Base-by-base conservation (phyloP, 805 yeast genomes). In the Saccharomycopsis sp. region DNA sequence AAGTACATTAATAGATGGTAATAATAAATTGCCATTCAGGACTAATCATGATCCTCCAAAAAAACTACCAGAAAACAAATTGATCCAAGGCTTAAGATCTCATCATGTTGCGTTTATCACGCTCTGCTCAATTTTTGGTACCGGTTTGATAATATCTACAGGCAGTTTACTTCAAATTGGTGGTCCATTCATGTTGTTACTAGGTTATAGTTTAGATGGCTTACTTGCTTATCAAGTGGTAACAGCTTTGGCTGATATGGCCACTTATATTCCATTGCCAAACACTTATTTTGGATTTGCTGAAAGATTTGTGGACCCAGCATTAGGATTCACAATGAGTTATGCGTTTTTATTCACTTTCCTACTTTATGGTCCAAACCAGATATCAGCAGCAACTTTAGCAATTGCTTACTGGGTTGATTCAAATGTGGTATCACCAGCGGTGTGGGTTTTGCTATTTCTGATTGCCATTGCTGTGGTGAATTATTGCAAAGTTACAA, bases 211-310 rank as follows among this genome's bases (percentile, higher is more conserved):
- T 14, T 79, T 79, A 59, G 79, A 81, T 71, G 85, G 82, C 29
- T 59, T 81, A 1, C 56, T 83, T 38, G 85, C 79, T 0, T 79
- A 68, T 55, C 71, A 75, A 11, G 84, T 82, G 41, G 77, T 85
- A 17, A 88, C 81, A 58, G 74, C 84, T 3, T 65, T 83, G 47
- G 87, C 88, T 56, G 90, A 83, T 60, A 80, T 83, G 89, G 87
- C 88, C 38, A 81, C 89, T 4, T 80, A 72, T 53, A 79, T 82
- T 14, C 89, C 89, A 5, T 74, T 79, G 34, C 67, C 81, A 4
- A 68, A 77, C 1, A 79, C 86, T 0, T 80, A 81, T 62, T 74
- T 83, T 24, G 84, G 79, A 38, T 82, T 81, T 58, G 71, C 80
- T n/a, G 68, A 81, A 9, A 67, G 83, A 54, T 82, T 81, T 66